Conservation (phyloP, 2,329 filamentous ascomycete genomes). For the Colletotrichum neosansevieriae region DNA sequence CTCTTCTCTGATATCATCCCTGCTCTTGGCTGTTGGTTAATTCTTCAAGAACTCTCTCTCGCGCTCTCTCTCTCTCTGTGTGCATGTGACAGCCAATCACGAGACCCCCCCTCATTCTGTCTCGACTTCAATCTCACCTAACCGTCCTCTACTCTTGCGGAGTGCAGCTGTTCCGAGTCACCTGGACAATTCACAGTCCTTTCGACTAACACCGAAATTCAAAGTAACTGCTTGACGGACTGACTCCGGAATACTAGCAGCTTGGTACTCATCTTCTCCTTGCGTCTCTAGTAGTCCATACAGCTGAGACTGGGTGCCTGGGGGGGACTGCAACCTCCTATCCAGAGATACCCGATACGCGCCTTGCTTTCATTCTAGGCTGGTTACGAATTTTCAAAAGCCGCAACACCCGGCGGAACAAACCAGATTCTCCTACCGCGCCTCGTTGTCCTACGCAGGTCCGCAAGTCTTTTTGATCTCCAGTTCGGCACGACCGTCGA, state of each 20-base stretch:
- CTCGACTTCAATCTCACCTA: conserved; percentile 20
- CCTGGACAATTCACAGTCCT: conserved; percentile 2
- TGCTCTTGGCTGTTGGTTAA: conserved; percentile 15
- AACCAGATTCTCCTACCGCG: too few relatives aligned
- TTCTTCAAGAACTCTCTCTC: conserved; percentile 10
- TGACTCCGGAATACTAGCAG: not conserved
- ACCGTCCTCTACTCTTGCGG: not conserved
- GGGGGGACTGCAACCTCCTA: not conserved
- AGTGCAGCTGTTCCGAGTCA: conserved; percentile 14
- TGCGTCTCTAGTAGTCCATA: not conserved
- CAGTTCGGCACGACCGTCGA: too few relatives aligned
- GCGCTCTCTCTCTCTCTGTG: too few relatives aligned
- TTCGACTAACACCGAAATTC: not conserved
- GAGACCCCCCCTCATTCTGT: not conserved
- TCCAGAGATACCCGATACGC: not conserved
- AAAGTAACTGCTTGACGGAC: not conserved
- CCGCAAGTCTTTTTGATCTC: too few relatives aligned
- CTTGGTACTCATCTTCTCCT: not conserved
- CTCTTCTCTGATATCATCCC: conserved; percentile 31
- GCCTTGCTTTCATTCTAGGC: too few relatives aligned
- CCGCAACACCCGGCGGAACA: too few relatives aligned
- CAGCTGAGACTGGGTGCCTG: not conserved
- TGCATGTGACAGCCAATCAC: conserved; percentile 40
- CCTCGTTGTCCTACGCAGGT: too few relatives aligned
- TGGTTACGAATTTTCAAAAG: too few relatives aligned